Base-by-base conservation (phyloP, 768 basidiomycete species). In the Suillus tomentosus region DNA sequence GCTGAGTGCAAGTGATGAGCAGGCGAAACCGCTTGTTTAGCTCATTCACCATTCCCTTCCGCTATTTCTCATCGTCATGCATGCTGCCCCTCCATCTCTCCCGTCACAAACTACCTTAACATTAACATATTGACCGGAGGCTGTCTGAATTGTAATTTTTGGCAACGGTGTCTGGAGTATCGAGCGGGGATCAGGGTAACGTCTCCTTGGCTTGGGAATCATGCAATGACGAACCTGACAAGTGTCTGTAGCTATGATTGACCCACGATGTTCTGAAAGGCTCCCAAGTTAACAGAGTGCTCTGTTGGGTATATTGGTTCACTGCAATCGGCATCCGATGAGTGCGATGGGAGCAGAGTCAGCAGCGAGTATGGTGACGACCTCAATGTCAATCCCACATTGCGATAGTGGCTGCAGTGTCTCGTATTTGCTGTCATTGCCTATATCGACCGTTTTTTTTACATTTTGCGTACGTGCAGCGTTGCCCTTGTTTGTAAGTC, bases 21-120 rank as follows among this genome's bases (percentile, higher is more conserved):
- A 56, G 61, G 71, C 68, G 67, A 70, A 73, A 70, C 71, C 73
- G 69, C 73, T 76, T 74, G 73, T 74, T 67, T 74, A 67, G 70
- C 62, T 62, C 73, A 71, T 74, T 66, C 73, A 76, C 69, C 60
- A 48, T 67, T 69, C 67, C 73, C 68, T 68, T 72, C 73, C 65
- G 45, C 68, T 61, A 50, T 66, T 71, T 71, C 69, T 71, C 73
- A 74, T 76, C 71, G 67, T 62, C 63, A 71, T 57, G 60, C 66
- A 66, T 65, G 66, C 61, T 48, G 45, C 43, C 47, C 64, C 64
- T 24, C 61, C 60, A 68, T 72, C 65, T 64, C 47, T 42, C 56
- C 34, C 47, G 64, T 62, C 62, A 65, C 66, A 59, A 39, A 3
- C 15, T 10, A 59, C 60, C 31, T 47, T 8, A 4, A 34, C 54